Conservation (phyloP, 2,329 filamentous ascomycete species). For the Ascochyta rabiei region DNA sequence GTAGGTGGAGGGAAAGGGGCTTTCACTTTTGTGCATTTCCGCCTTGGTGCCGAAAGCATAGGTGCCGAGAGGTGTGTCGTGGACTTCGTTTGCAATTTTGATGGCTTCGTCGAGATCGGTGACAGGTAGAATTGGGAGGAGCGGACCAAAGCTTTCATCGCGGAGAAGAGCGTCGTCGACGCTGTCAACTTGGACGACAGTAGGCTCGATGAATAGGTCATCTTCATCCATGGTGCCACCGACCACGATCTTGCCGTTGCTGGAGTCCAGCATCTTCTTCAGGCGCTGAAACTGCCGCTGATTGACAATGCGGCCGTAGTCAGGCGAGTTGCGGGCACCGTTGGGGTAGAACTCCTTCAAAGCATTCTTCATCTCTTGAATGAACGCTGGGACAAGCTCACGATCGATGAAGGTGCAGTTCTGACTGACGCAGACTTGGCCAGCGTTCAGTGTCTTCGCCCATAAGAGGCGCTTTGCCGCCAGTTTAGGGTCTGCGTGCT, state of each 20-base stretch:
- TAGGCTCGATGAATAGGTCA: conserved; percentile 86
- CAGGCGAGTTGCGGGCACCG: conserved; percentile 76
- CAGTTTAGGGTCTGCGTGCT: conserved; percentile 76
- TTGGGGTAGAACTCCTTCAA: conserved; percentile 82
- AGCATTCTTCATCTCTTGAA: conserved; percentile 74
- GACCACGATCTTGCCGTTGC: conserved; percentile 81
- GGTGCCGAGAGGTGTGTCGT: conserved; percentile 81
- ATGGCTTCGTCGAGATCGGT: conserved; percentile 86
- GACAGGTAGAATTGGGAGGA: conserved; percentile 81
- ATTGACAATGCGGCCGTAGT: conserved; percentile 84
- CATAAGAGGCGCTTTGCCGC: conserved; percentile 86
- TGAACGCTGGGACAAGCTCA: conserved; percentile 71
- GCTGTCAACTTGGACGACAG: conserved; percentile 82
- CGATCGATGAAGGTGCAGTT: conserved; percentile 90
- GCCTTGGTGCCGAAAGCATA: conserved; percentile 83
- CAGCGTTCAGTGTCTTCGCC: conserved; percentile 85
- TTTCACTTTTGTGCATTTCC: conserved; percentile 75
- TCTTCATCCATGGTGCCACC: conserved; percentile 83
- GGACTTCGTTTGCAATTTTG: conserved; percentile 76
- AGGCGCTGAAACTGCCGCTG: conserved; percentile 77
- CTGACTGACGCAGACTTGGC: conserved; percentile 90
- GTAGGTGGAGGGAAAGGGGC: too few species aligned
- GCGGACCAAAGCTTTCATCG: conserved; percentile 91
- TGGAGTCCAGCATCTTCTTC: conserved; percentile 88
- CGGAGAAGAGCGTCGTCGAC: conserved; percentile 76